A percentile compares a stretch with the other conserved stretches of the same genome.
These are phyloP conservation scores for Helotiales sp. DNA, from an alignment of 2,329 filamentous ascomycete species.

Conservation along the genomic window DNA sequence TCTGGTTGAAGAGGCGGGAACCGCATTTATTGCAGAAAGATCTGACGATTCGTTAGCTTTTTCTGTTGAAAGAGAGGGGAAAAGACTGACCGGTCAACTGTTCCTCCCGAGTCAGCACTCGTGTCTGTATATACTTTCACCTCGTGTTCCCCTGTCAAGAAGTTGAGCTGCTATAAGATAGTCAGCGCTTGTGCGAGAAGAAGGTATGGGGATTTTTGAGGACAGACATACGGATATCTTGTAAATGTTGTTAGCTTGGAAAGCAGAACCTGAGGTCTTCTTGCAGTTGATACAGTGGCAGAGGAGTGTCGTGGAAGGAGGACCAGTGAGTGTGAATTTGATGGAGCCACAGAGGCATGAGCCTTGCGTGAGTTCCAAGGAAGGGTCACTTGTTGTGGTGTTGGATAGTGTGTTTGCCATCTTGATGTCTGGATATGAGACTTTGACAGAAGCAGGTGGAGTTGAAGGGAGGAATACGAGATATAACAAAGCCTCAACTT, in stretches of 20 bases:
- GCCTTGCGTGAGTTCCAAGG: neutral
- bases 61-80: too few relatives aligned
- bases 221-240: neutral
- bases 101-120: neutral
- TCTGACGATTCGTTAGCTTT: too few relatives aligned
- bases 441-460: too few relatives aligned
- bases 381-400: neutral
- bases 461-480: too few relatives aligned
- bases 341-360: conserved; percentile 15
- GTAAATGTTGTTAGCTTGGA: conserved; percentile 12
- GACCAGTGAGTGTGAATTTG: conserved; percentile 10
- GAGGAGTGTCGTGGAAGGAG: conserved; percentile 5
- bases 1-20: conserved; percentile 8
- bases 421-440: neutral
- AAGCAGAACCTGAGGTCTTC: conserved; percentile 13
- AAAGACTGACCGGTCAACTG: too few relatives aligned
- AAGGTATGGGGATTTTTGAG: neutral
- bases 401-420: neutral
- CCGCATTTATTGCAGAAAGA: conserved; percentile 12
- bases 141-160: neutral
- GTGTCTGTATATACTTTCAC: conserved; percentile 6
- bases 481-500: too few relatives aligned
- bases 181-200: neutral
- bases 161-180: neutral
- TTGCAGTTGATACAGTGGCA: conserved; percentile 17